phyloP scores from a whole-genome alignment of 768 basidiomycete species.

The Rickenella mellea region DNA sequence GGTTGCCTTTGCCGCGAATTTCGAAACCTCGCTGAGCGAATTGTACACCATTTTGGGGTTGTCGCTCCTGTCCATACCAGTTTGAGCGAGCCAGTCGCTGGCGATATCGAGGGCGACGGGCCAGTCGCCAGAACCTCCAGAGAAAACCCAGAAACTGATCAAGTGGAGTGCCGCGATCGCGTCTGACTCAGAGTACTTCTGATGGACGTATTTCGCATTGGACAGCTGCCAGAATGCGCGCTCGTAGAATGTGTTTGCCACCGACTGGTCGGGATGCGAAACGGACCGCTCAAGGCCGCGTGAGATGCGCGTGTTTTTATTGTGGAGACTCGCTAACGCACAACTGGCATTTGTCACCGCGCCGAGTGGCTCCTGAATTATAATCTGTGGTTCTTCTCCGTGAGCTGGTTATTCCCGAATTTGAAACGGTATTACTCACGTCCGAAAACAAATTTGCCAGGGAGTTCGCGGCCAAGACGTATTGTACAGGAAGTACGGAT shows the following conservation, averaged over 20 bases:
- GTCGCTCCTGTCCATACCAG: conserved; percentile 51
- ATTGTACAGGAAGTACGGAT: conserved; percentile 57
- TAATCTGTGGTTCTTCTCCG: conserved; percentile 40
- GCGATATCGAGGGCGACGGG: conserved; percentile 58
- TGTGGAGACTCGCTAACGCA: conserved; percentile 67
- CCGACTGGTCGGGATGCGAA: conserved; percentile 42
- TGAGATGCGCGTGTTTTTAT: conserved; percentile 48
- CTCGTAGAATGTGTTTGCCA: conserved; percentile 57
- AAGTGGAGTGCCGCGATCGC: conserved; percentile 75
- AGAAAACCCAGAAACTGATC: conserved; percentile 62
- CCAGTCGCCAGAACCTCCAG: conserved; percentile 64
- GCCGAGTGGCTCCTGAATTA: conserved; percentile 58
- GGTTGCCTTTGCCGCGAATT: conserved; percentile 58
- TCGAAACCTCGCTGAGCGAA: conserved; percentile 41
- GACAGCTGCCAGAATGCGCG: conserved; percentile 57
- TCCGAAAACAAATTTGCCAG: conserved; percentile 57
- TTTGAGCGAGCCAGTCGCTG: conserved; percentile 67
- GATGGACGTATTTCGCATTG: conserved; percentile 42
- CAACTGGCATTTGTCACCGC: conserved; percentile 65
- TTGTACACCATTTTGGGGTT: conserved; percentile 53
- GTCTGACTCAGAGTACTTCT: conserved; percentile 52
- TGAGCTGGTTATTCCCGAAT: too few species aligned
- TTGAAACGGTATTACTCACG: conserved; percentile 31
- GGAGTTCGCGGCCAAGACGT: conserved; percentile 51
- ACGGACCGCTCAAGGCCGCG: conserved; percentile 52